Conservation (phyloP, 2,329 filamentous ascomycete genomes). For the Epicoccum sorghinum region DNA sequence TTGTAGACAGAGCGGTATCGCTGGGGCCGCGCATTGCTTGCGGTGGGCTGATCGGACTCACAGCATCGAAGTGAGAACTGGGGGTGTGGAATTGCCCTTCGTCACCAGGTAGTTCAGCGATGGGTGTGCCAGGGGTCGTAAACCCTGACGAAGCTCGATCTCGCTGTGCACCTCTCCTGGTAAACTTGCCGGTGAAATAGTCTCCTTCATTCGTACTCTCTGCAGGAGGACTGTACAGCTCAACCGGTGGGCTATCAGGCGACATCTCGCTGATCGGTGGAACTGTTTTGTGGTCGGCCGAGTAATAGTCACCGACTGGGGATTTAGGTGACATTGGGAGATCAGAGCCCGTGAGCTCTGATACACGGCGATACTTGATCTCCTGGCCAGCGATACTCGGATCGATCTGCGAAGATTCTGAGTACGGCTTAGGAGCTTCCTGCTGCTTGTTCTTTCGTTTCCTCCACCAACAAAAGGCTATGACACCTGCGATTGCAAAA, state of each 20-base stretch:
- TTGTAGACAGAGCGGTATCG: conserved; percentile 30
- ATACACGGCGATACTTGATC: conserved; percentile 40
- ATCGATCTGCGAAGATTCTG: conserved; percentile 34
- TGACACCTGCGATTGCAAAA: conserved; percentile 31
- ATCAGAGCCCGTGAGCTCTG: conserved; percentile 44
- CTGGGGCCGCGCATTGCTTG: conserved; percentile 34
- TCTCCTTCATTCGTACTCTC: conserved; percentile 26
- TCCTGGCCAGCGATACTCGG: conserved; percentile 34
- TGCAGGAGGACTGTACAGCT: conserved; percentile 42
- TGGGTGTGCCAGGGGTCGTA: conserved; percentile 32
- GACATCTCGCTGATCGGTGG: conserved; percentile 44
- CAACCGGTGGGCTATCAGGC: conserved; percentile 39
- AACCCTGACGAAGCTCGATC: conserved; percentile 33
- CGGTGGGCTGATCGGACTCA: conserved; percentile 19
- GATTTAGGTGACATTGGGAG: conserved; percentile 33
- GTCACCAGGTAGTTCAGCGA: conserved; percentile 43
- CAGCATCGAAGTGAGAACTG: conserved; percentile 22
- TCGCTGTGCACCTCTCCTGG: conserved; percentile 30
- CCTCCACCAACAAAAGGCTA: conserved; percentile 37
- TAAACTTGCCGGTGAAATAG: conserved; percentile 33
- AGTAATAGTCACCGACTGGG: conserved; percentile 35
- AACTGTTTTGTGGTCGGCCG: conserved; percentile 30
- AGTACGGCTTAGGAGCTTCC: conserved; percentile 1
- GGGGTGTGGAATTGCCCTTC: conserved; percentile 27
- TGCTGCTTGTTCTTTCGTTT: conserved; percentile 24